Base-by-base conservation (phyloP, 2,329 filamentous ascomycete species). In the Phialemoniopsis sp. region DNA sequence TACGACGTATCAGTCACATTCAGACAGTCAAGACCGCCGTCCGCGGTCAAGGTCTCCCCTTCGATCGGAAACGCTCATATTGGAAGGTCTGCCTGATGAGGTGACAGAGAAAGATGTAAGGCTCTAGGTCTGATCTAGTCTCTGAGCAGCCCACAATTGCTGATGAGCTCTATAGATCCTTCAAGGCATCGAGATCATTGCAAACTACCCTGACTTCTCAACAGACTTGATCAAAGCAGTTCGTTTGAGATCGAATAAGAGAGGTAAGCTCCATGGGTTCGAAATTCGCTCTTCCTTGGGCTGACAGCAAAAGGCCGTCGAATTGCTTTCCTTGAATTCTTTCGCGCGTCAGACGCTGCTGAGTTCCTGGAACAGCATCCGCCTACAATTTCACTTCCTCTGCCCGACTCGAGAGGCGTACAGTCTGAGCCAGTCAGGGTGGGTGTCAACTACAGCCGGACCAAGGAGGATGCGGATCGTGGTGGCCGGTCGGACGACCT, bases 91-190 rank as follows among this genome's bases (percentile, higher is more conserved):
- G 40, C 70, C 73, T 26, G 54, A 60, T 41, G 66, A 67, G 40
- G 60, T 75, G 43, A 68, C 69, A 42, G 62, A 71, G 55, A 63
- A 65, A 54, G 70, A 76, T 60, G 73, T 78, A 67, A 59, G 70
- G 57, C n/a, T 5, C 34, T 9, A 9, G 19, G 21, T 14, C 32
- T 6, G 9, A 14, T 29, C 6, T 19, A 3, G 26, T 29, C 10
- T 9, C 28, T 4, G 8, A 13, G 8, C 28, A 18, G 10, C 38
- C n/a, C n/a, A n/a, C n/a, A n/a, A n/a, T n/a, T 26, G 21, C 21
- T 29, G 4, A 18, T 34, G 5, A 29, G 32, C 21, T 16, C 15
- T 31, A 12, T 29, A 42, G 38, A 36, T 49, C 10, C 32, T 48
- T 12, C 42, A 49, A 34, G 47, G 46, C 21, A 45, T 49, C 30